Base-by-base conservation (phyloP, 805 yeast genomes). In the Teunomyces gatunensis region DNA sequence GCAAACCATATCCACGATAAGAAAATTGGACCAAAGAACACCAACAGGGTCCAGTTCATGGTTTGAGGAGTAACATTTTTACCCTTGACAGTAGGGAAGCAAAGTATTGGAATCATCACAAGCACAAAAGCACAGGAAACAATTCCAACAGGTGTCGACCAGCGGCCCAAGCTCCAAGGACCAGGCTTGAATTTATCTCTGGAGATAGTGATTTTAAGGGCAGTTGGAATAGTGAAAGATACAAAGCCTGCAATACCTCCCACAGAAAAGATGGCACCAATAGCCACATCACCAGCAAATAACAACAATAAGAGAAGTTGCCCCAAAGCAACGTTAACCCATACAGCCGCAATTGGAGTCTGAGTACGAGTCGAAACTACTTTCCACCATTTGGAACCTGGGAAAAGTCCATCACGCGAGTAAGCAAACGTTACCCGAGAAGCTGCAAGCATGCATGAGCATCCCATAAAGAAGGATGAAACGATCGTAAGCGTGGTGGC, bases 181-280 rank as follows among this genome's bases (percentile, higher is more conserved):
- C 89, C 89, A 1, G 79, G 80, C 52, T 67, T 67, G 68, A 84
- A 84, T 1, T 70, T 64, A 33, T 74, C 67, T 47, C 78, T 65
- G 3, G 83, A 76, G 56, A 76, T 78, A 3, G 84, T 77, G 55
- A 81, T 77, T 58, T 81, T 79, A 48, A 84, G 72, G 6, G 80
- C 56, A 15, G 83, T 79, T 10, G 89, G 89, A 54, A 80, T 68
- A n/a, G 80, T 74, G 65, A 84, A 84, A 3, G 89, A 83, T 48
- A 84, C 74, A 56, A 83, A 83, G 0, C 85, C 80, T 11, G 85
- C 79, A 57, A 84, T 83, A 39, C 87, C 88, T 28, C 87, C 87
- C 42, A 84, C 86, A 1, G 87, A 81, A 67, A 84, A 84, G 50
- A 83, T 82, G 37, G 89, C 89, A 27, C 78, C 83, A 54, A 84